Base-by-base conservation (phyloP, 208 protist species). In the Borovskyia barvae region DNA sequence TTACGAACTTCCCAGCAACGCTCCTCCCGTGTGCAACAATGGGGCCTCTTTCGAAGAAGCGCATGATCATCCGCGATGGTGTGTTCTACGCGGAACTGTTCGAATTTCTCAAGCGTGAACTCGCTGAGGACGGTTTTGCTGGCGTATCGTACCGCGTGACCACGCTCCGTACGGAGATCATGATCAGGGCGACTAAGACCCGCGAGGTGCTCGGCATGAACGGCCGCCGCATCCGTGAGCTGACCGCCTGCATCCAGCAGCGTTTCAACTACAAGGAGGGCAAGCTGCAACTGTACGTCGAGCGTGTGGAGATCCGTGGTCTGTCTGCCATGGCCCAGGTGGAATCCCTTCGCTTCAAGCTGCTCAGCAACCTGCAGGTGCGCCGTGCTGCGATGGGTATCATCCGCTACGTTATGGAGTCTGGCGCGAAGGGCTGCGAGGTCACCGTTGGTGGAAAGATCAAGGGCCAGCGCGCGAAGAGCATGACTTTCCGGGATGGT, bases 51-150 rank as follows among this genome's bases (percentile, higher is more conserved):
- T 94, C 87, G 59, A 95, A 95, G 84, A 95, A 94, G 87, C 86
- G 89, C 41, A 85, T 99, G 95, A 99, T 99, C 83, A 90, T 99
- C 43, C 93, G 91, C 68, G 98, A 99, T 72, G 98, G 99, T 70
- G 94, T 99, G 25, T 99, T 99, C 89, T 98, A 98, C 85, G 98
- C 98, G 59, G 99, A 99, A 87, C 93, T 99, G 45, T 99, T 99
- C 85, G 98, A 99, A 81, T 98, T 99, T 56, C 85, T 99, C 36
- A 98, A 95, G 62, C 87, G 97, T 68, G 98, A 99, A 92, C 92
- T 99, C 19, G 90, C 90, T 49, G 97, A 99, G 75, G 98, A 99
- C 49, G 98, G 97, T 67, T 95, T 93, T 80, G 88, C 85, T 43
- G 98, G 98, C 45, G 97, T 99, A n/a, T 96, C 99, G 75, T 89